phyloP scores from a whole-genome alignment of 768 basidiomycete species.

The Cystobasidiopsis lactophilus region DNA sequence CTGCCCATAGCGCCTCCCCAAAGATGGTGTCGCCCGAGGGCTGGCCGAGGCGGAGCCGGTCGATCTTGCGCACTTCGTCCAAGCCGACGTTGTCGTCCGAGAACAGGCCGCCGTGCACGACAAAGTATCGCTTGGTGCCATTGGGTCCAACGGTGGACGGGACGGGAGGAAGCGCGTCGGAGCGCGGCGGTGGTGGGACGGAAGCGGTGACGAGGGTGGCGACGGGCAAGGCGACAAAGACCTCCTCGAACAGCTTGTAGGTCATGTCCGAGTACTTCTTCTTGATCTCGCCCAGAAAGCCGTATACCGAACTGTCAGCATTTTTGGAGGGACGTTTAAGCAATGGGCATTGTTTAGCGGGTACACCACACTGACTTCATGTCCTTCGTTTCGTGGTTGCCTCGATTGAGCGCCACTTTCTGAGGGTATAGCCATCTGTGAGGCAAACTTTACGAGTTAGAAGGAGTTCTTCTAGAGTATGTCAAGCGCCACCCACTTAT shows the following conservation, averaged over 20 bases:
- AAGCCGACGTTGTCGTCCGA: slow-evolving; percentile 86
- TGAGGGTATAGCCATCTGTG: slow-evolving; percentile 65
- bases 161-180: slow-evolving; percentile 25
- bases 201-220: slow-evolving; percentile 65
- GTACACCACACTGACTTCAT: too few relatives aligned
- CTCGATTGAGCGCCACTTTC: slow-evolving; percentile 77
- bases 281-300: slow-evolving; percentile 87
- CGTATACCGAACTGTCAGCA: slow-evolving; percentile 39
- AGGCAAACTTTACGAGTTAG: neutral
- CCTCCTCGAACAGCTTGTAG: slow-evolving; percentile 64
- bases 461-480: neutral
- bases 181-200: slow-evolving; percentile 29
- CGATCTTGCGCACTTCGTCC: slow-evolving; percentile 72
- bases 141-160: slow-evolving; percentile 35
- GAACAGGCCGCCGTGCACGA: slow-evolving; percentile 91
- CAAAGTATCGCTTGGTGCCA: slow-evolving; percentile 69
- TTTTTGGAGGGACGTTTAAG: slow-evolving; percentile 32
- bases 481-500: slow-evolving; percentile 47
- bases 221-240: slow-evolving; percentile 75
- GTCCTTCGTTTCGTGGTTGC: slow-evolving; percentile 78
- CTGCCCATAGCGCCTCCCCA: slow-evolving; percentile 76
- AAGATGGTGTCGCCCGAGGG: slow-evolving; percentile 88
- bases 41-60: slow-evolving; percentile 55
- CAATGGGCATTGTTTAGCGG: slow-evolving; percentile 30
- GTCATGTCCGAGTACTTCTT: slow-evolving; percentile 44